Evolutionary conservation across 345 rosid species (phyloP).

Genomic region (Diplotaxis tenuifolia): DNA sequence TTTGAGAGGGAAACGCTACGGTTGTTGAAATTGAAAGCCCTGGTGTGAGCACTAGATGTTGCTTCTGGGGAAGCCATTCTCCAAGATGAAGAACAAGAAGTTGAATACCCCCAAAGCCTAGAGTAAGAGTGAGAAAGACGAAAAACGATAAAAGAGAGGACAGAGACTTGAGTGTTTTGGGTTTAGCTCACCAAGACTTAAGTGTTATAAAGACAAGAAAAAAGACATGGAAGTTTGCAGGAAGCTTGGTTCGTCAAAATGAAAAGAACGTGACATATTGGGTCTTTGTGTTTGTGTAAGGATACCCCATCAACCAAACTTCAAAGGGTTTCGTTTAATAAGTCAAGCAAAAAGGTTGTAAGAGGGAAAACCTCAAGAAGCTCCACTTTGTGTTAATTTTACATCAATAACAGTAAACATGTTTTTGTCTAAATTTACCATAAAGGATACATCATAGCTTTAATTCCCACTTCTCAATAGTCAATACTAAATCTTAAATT

Average conservation of each 20-base stretch:
- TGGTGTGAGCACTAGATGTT: slow-evolving; percentile 37
- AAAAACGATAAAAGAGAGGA: neutral
- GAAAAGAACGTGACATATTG: neutral
- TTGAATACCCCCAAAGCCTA: neutral
- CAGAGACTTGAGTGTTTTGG: neutral
- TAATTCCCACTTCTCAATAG: neutral
- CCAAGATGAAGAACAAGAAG: neutral
- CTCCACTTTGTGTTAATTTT: neutral
- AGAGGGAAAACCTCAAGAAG: neutral
- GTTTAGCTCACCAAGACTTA: neutral
- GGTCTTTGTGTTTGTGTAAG: neutral
- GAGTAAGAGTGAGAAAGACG: neutral
- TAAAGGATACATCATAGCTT: neutral
- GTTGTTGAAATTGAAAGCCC: slow-evolving; percentile 42
- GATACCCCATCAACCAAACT: slow-evolving; percentile 15
- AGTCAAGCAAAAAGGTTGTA: too few species aligned
- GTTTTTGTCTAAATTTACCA: neutral
- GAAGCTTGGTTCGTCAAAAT: neutral
- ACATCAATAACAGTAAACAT: neutral
- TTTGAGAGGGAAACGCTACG: slow-evolving; percentile 63
- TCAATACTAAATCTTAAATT: neutral
- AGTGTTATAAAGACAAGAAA: slow-evolving; percentile 1
- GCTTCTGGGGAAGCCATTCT: slow-evolving; percentile 16
- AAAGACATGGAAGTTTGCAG: too few species aligned
- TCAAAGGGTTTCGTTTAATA: too few species aligned